Base-by-base conservation (phyloP, 306 rosid species). In the Cucurbita ficifolia region DNA sequence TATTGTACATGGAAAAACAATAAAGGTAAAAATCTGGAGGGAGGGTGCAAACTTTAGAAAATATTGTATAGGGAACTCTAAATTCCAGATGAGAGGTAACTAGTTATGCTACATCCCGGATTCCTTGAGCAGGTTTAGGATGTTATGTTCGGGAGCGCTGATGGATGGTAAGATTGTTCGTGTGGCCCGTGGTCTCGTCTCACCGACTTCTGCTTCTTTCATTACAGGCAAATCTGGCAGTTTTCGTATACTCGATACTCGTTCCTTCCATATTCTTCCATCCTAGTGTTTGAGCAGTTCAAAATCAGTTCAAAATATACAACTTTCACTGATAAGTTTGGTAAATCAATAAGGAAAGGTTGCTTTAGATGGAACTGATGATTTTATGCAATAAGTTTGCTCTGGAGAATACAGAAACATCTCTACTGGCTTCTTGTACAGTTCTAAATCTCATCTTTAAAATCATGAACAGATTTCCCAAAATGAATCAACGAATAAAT, bases 211-310 rank as follows among this genome's bases (percentile, higher is more conserved):
- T 8, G 85, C 87, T 78, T 94, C 99, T 76, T 87, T 91, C 96
- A 88, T 86, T 70, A 87, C 86, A 0, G 92, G 89, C 82, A 90
- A 76, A 71, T 91, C 97, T 4, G 89, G 75, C 79, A 90, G 89
- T 84, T 90, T 85, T 29, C 82, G 84, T 18, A 80, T 86, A 5
- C 84, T 91, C 7, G 99, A 86, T 51, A 83, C 91, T 74, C 96
- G 83, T 76, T 94, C 92, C 85, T 90, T 94, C 99, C 99, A 94
- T 79, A 94, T 84, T 79, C 96, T 86, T 79, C 95, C 99, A 81
- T 94, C 99, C 97, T 94, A 84, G 72, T 42, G 59, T 73, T 72
- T 24, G 24, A 76, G 48, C 58, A 78, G 73, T 56, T 70, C 76
- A 50, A 61, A 75, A 16, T 70, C 59, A 70, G 74, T 21, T 29